Conservation (phyloP, 352 stramenopile genomes). For the Elongisporangium undulatum region DNA sequence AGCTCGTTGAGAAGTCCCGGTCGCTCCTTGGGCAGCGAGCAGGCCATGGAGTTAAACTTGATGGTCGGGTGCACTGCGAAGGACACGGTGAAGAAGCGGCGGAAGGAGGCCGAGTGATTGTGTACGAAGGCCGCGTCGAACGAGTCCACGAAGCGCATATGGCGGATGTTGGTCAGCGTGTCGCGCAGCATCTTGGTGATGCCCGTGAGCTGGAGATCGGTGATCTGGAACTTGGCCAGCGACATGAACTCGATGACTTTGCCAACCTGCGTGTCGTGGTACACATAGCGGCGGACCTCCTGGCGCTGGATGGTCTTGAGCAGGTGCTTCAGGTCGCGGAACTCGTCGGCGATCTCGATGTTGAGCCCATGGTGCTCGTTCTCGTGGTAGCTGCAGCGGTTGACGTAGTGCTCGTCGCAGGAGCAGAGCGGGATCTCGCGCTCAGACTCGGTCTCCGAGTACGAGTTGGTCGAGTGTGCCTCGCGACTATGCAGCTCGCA, state of each 20-base stretch:
- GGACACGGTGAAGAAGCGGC: slow-evolving; percentile 34
- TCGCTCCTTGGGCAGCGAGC: slow-evolving; percentile 32
- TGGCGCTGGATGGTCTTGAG: slow-evolving; percentile 41
- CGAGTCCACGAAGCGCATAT: slow-evolving; percentile 40
- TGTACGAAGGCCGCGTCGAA: slow-evolving; percentile 37
- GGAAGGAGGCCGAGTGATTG: slow-evolving; percentile 36
- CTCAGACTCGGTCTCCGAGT: slow-evolving; percentile 51
- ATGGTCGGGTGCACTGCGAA: slow-evolving; percentile 42
- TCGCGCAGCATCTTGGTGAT: slow-evolving; percentile 33
- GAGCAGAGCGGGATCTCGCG: slow-evolving; percentile 41
- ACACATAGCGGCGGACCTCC: slow-evolving; percentile 45
- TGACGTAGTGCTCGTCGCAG: slow-evolving; percentile 40
- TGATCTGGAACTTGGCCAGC: slow-evolving; percentile 40
- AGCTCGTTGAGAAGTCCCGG: slow-evolving; percentile 35
- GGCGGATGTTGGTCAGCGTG: slow-evolving; percentile 35
- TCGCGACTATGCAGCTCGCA: background rate
- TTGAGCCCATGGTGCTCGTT: slow-evolving; percentile 45
- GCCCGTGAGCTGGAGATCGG: slow-evolving; percentile 35
- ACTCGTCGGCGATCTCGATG: slow-evolving; percentile 47
- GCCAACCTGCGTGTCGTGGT: slow-evolving; percentile 43
- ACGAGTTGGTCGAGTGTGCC: slow-evolving; percentile 21
- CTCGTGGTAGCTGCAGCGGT: slow-evolving; percentile 41
- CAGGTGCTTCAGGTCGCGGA: slow-evolving; percentile 42
- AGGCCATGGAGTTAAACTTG: slow-evolving; percentile 51
- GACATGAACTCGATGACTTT: slow-evolving; percentile 58